Evolutionary conservation across 2,329 filamentous ascomycete species (phyloP).

Genomic region (Colletotrichum lupini): DNA sequence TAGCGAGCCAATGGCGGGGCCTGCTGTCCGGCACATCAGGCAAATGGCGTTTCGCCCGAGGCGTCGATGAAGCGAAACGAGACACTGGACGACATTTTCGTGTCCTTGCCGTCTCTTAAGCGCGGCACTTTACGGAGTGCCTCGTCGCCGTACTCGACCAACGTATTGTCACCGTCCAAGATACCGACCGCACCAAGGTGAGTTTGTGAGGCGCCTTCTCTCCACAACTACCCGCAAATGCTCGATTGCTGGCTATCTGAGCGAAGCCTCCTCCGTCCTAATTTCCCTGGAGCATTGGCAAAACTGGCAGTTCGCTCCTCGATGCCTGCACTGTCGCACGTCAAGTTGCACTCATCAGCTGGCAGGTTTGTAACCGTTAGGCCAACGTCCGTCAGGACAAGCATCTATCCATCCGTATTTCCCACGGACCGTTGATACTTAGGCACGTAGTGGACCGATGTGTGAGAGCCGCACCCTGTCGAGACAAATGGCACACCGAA

Average conservation of each 20-base stretch:
- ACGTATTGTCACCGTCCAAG: neutral
- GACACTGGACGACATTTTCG: slow-evolving; percentile 28
- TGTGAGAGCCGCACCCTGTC: neutral
- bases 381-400: neutral
- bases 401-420: neutral
- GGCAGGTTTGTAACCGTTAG: neutral
- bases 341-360: neutral
- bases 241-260: neutral
- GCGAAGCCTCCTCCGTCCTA: slow-evolving; percentile 19
- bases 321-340: neutral
- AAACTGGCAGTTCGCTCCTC: neutral
- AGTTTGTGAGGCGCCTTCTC: neutral
- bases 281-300: neutral
- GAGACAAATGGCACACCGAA: neutral
- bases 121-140: neutral
- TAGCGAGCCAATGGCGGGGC: slow-evolving; percentile 40
- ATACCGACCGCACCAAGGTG: neutral
- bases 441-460: neutral
- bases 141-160: neutral
- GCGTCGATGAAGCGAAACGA: slow-evolving; percentile 52
- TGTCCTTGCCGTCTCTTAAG: slow-evolving; percentile 10
- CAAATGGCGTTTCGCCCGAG: slow-evolving; percentile 51
- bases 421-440: neutral
- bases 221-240: neutral
- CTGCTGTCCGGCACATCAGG: slow-evolving; percentile 42